Base-by-base conservation (phyloP, 306 rosid genomes). In the Elaeagnus macrophylla region DNA sequence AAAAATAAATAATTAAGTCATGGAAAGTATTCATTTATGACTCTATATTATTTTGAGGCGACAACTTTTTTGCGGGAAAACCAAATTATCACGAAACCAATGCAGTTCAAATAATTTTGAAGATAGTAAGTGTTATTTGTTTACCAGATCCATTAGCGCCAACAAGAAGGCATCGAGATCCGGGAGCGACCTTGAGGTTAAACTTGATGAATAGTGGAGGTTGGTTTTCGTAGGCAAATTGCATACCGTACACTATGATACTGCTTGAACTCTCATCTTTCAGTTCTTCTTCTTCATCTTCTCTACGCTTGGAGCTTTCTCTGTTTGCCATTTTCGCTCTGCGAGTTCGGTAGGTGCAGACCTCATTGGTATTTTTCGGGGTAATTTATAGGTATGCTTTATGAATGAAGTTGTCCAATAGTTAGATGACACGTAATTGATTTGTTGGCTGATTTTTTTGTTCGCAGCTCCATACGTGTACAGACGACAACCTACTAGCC, bases 131-230 rank as follows among this genome's bases (percentile, higher is more conserved):
- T 6, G 15, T 12, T 25, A 40, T 10, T 18, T n/a, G 8, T 15
- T 60, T 75, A 79, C 97, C 96, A 20, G 97, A 86, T 80, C 97
- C 97, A 38, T 91, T 91, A 48, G 97, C 97, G 55, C 97, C 97
- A 25, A 91, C 67, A 38, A 91, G 89, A 54, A 91, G 95, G 80
- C 97, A 91, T 8, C 97, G 93, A 12, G 96, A 86, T 78, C 96
- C 95, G 2, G 93, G 80, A 32, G 70, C 35, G 54, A 91, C 61
- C 37, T 71, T n/a, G 58, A 86, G 94, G 73, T 59, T 67, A 73
- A 86, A 91, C 13, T 91, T 86, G 54, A 57, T 57, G 60, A 86
- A 91, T 46, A 91, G 77, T 3, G 95, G 91, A 0, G 88, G 63
- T 48, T 78, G 83, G 7, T 48, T 71, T 7, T 75, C 77, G 75